phyloP scores from a whole-genome alignment of 495 filamentous ascomycete genomes.

The Neurospora sp. region DNA sequence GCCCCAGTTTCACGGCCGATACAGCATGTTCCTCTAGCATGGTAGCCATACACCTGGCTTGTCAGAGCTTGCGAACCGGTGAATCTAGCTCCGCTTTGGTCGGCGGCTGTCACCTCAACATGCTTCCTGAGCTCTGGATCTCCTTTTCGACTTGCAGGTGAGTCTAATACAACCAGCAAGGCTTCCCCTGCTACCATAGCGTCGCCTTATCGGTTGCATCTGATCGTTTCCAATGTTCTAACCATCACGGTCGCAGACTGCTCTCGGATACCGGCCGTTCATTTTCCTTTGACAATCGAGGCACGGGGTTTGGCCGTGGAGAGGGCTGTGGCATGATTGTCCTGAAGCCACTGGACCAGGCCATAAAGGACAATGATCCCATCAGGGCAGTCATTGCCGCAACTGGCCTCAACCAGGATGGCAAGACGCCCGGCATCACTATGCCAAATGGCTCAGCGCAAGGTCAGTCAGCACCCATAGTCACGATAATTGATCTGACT shows the following conservation, averaged over 20 bases:
- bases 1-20: constrained; percentile 64
- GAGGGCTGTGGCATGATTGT: constrained; percentile 51
- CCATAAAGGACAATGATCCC: constrained; percentile 43
- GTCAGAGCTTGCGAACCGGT: constrained; percentile 60
- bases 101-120: constrained; percentile 48
- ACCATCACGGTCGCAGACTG: constrained; percentile 25
- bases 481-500: not conserved
- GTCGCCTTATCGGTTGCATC: constrained; percentile 32
- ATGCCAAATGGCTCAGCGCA: constrained; percentile 49
- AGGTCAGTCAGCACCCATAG: constrained; percentile 18
- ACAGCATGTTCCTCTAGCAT: constrained; percentile 79
- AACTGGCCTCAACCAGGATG: constrained; percentile 51
- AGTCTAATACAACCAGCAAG: constrained; percentile 1
- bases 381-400: constrained; percentile 53
- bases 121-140: constrained; percentile 47
- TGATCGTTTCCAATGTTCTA: constrained; percentile 39
- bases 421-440: constrained; percentile 48
- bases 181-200: constrained; percentile 30
- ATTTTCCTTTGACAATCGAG: constrained; percentile 49
- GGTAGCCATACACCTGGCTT: constrained; percentile 59
- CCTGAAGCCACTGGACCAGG: constrained; percentile 52
- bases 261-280: constrained; percentile 56
- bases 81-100: constrained; percentile 42
- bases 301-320: constrained; percentile 56
- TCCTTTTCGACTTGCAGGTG: constrained; percentile 32